phyloP scores from a whole-genome alignment of 2,329 filamentous ascomycete genomes.

The Lasiodiplodia theobromae region DNA sequence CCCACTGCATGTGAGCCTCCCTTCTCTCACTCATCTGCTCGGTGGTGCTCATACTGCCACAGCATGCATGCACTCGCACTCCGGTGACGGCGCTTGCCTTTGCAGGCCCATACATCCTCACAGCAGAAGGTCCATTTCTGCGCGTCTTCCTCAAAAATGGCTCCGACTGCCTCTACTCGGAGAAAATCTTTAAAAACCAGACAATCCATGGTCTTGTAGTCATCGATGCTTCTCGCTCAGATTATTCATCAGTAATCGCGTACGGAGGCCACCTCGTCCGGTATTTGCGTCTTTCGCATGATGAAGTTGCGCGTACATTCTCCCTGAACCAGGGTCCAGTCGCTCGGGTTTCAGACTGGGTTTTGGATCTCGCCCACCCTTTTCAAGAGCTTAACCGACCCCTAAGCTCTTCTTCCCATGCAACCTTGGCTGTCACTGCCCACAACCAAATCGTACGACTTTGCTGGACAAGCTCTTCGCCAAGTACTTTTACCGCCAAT shows the following conservation, averaged over 20 bases:
- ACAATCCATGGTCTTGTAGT: constrained; percentile 72
- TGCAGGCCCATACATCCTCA: constrained; percentile 46
- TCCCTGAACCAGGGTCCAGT: constrained; percentile 7
- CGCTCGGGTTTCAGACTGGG: constrained; percentile 44
- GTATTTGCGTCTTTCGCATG: constrained; percentile 41
- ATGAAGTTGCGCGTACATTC: constrained; percentile 7
- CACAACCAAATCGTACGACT: constrained; percentile 78
- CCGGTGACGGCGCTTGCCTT: constrained; percentile 56
- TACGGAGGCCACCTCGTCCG: constrained; percentile 56
- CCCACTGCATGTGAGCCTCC: constrained; percentile 41
- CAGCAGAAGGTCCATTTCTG: constrained; percentile 53
- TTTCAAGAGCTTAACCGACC: constrained; percentile 18
- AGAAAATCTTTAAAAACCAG: constrained; percentile 70
- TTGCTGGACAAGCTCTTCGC: constrained; percentile 19
- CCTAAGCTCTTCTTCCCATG: constrained; percentile 15
- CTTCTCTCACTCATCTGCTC: neutral
- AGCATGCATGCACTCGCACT: constrained; percentile 49
- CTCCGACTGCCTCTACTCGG: constrained; percentile 38
- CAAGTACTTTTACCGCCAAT: constrained; percentile 16
- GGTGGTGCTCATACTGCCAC: constrained; percentile 9
- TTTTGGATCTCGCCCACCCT: constrained; percentile 38
- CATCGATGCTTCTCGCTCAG: constrained; percentile 45
- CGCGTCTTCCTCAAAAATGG: constrained; percentile 45
- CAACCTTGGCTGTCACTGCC: constrained; percentile 71
- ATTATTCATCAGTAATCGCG: constrained; percentile 36